phyloP scores from a whole-genome alignment of 768 basidiomycete species.

The button mushroom (Agaricus bisporus) region DNA sequence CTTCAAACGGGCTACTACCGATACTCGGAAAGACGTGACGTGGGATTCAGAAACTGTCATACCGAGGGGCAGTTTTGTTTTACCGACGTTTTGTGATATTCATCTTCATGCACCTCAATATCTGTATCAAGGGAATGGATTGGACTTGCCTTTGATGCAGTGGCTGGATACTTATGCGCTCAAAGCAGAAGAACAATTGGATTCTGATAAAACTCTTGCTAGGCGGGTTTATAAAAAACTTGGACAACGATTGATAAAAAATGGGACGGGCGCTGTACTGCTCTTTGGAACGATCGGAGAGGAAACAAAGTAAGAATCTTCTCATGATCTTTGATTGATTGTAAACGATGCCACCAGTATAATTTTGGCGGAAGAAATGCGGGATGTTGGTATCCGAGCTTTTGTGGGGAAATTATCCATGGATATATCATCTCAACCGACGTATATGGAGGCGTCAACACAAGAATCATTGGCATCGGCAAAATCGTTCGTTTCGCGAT shows the following conservation, averaged over 20 bases:
- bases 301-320: slow-evolving; percentile 61
- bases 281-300: slow-evolving; percentile 82
- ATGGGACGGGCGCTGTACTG: slow-evolving; percentile 72
- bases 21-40: slow-evolving; percentile 14
- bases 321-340: not conserved
- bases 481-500: slow-evolving; percentile 47
- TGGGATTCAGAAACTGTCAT: slow-evolving; percentile 23
- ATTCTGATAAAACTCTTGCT: slow-evolving; percentile 55
- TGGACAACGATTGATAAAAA: slow-evolving; percentile 56
- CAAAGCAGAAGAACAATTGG: slow-evolving; percentile 73
- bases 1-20: slow-evolving; percentile 25
- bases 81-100: slow-evolving; percentile 79
- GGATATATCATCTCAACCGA: slow-evolving; percentile 55
- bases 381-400: slow-evolving; percentile 62
- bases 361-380: slow-evolving; percentile 74
- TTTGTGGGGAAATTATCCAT: slow-evolving; percentile 91
- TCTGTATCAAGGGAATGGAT: slow-evolving; percentile 80
- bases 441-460: slow-evolving; percentile 63
- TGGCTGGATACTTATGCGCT: slow-evolving; percentile 84
- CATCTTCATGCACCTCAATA: slow-evolving; percentile 90
- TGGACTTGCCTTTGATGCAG: slow-evolving; percentile 79
- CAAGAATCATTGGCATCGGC: slow-evolving; percentile 45
- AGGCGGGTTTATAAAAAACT: slow-evolving; percentile 61
- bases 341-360: slow-evolving; percentile 37
- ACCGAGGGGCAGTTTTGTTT: slow-evolving; percentile 53